These are phyloP conservation scores for Suillus occidentalis DNA, from an alignment of 768 basidiomycete species.

Conservation along the genomic window DNA sequence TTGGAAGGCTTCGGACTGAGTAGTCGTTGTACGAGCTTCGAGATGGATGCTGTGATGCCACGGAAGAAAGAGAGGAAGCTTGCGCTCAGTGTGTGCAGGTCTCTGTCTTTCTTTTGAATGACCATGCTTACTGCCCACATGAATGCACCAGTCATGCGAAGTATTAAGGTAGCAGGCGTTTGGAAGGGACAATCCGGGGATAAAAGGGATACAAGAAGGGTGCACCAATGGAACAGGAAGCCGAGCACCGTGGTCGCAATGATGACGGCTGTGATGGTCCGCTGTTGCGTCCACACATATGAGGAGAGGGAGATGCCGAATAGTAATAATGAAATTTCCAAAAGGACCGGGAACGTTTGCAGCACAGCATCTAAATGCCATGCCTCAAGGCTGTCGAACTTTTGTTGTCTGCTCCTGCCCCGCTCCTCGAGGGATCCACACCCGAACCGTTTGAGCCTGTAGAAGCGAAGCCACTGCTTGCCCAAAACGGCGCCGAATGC, in stretches of 20 bases:
- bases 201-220: constrained; percentile 10
- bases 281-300: constrained; percentile 11
- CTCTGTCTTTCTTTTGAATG: background rate
- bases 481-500: constrained; percentile 17
- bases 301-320: constrained; percentile 14
- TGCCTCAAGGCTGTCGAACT: constrained; percentile 12
- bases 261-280: constrained; percentile 9
- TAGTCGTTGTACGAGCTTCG: background rate
- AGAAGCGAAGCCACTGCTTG: constrained; percentile 16
- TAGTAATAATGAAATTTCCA: constrained; percentile 16
- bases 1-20: background rate
- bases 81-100: background rate
- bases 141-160: constrained; percentile 9
- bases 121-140: background rate
- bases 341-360: constrained; percentile 13
- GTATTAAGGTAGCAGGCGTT: constrained; percentile 8
- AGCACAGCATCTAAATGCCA: constrained; percentile 18
- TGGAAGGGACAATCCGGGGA: constrained; percentile 16
- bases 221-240: constrained; percentile 12
- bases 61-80: background rate
- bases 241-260: constrained; percentile 11
- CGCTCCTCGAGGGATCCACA: constrained; percentile 10
- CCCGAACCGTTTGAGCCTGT: constrained; percentile 2
- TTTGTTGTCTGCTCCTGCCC: constrained; percentile 11
- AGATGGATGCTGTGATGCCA: background rate